Percentiles rank a stretch among this genome's conserved stretches.
These are phyloP conservation scores for Cyclotella cryptica DNA, from an alignment of 108 stramenopile genomes.

Conservation along the genomic window DNA sequence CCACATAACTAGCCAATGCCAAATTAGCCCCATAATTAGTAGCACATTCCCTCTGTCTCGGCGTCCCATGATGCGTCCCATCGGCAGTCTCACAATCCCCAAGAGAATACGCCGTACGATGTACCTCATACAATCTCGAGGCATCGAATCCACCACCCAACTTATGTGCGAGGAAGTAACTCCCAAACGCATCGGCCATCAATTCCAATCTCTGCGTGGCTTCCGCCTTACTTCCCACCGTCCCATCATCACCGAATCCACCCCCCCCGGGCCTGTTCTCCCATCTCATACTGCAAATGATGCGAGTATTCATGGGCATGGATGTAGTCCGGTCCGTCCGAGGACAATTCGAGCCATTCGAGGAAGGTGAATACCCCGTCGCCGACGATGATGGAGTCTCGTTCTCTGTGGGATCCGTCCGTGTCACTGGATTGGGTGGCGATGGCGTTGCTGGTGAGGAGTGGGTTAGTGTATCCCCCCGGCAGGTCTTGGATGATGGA, in stretches of 20 bases:
- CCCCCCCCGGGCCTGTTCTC: not conserved
- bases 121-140: slow-evolving; percentile 5
- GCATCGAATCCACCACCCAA: slow-evolving; percentile 26
- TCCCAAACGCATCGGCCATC: slow-evolving; percentile 49
- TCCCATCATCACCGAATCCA: not conserved
- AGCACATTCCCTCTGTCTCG: slow-evolving; percentile 50
- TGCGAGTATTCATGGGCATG: slow-evolving; percentile 47
- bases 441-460: slow-evolving; percentile 40
- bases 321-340: slow-evolving; percentile 46
- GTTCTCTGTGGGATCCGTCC: slow-evolving; percentile 17
- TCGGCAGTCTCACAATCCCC: slow-evolving; percentile 35
- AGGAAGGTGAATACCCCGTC: slow-evolving; percentile 47
- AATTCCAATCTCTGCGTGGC: slow-evolving; percentile 35
- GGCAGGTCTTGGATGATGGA: slow-evolving; percentile 24
- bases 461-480: slow-evolving; percentile 38
- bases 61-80: slow-evolving; percentile 46
- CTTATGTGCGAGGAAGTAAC: slow-evolving; percentile 31
- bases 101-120: slow-evolving; percentile 39
- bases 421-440: slow-evolving; percentile 21
- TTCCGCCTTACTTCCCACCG: slow-evolving; percentile 9
- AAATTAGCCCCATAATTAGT: slow-evolving; percentile 38
- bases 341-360: slow-evolving; percentile 22
- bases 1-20: slow-evolving; percentile 23
- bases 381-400: slow-evolving; percentile 39
- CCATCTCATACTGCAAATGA: slow-evolving; percentile 45